Percentiles rank a stretch among this genome's conserved stretches.
These are phyloP conservation scores for Dendrocalamus latiflorus DNA, from an alignment of 202 grass and related monocot genomes.

Conservation along the genomic window DNA sequence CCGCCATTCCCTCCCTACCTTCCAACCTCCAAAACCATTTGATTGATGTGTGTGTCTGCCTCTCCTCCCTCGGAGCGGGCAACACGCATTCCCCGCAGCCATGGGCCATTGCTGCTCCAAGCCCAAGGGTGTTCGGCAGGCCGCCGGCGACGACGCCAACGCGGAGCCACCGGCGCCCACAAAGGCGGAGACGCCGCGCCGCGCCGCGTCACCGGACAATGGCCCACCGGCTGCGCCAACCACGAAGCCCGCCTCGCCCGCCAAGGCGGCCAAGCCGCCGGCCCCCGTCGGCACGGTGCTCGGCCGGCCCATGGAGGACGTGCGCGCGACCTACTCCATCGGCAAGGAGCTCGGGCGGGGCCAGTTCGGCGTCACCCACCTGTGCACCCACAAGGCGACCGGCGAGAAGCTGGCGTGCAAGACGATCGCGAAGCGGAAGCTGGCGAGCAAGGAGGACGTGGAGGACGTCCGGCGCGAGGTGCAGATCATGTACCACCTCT, in stretches of 20 bases:
- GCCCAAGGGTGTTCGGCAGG: conserved; percentile 30
- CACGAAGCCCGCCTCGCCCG: neutral
- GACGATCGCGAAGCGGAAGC: conserved; percentile 82
- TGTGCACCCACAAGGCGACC: conserved; percentile 55
- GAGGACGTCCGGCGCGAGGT: conserved; percentile 83
- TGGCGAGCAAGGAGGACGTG: conserved; percentile 51
- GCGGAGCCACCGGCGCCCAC: neutral
- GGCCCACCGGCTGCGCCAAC: neutral
- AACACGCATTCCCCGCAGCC: conserved; percentile 31
- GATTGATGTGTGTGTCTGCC: conserved; percentile 34
- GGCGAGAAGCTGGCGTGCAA: conserved; percentile 85
- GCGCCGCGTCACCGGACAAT: conserved; percentile 18
- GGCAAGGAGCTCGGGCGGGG: conserved; percentile 85
- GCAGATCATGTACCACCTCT: conserved; percentile 79
- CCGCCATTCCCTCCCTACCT: conserved; percentile 51
- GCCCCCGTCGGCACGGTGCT: conserved; percentile 54
- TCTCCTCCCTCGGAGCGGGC: conserved; percentile 42
- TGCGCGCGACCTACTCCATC: conserved; percentile 42
- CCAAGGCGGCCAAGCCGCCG: conserved; percentile 18
- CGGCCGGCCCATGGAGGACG: conserved; percentile 59
- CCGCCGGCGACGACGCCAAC: conserved; percentile 5
- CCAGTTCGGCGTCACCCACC: conserved; percentile 82
- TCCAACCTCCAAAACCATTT: neutral
- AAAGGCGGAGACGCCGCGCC: conserved; percentile 6
- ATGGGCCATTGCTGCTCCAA: conserved; percentile 71